Evolutionary conservation across 257 asterid species (phyloP).

Genomic region (Voacanga thouarsii): DNA sequence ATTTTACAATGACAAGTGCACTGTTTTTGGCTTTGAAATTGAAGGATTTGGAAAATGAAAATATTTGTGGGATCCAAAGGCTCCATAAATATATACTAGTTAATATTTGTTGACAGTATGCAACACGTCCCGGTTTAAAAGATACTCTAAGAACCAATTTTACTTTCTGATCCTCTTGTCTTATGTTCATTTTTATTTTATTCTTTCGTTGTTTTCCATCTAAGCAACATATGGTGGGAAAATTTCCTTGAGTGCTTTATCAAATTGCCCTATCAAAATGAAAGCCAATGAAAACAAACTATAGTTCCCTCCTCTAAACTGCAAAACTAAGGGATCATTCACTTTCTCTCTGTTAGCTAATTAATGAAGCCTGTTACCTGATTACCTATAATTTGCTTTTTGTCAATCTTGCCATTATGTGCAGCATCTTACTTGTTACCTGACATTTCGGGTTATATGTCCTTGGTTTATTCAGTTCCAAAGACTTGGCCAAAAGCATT

Average conservation of each 20-base stretch:
- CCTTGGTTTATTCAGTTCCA: not conserved
- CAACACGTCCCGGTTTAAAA: not conserved
- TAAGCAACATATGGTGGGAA: not conserved
- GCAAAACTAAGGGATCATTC: not conserved
- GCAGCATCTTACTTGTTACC: not conserved
- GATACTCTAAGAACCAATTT: not conserved
- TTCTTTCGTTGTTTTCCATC: not conserved
- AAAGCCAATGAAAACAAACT: not conserved
- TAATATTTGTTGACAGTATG: not conserved
- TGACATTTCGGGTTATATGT: not conserved
- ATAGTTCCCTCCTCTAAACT: not conserved
- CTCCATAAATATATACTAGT: not conserved
- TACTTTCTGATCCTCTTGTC: not conserved
- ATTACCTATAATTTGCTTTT: not conserved
- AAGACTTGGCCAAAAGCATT: not conserved
- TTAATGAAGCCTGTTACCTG: not conserved
- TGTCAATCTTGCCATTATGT: not conserved
- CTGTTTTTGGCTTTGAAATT: not conserved
- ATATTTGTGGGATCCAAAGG: not conserved
- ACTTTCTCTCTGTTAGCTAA: not conserved
- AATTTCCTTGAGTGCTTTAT: not conserved
- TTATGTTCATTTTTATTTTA: not conserved
- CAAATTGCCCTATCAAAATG: not conserved
- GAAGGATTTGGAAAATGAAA: not conserved
- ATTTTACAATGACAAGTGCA: not conserved